Conservation (phyloP, 2,329 filamentous ascomycete species). For the Bisporella sp. region DNA sequence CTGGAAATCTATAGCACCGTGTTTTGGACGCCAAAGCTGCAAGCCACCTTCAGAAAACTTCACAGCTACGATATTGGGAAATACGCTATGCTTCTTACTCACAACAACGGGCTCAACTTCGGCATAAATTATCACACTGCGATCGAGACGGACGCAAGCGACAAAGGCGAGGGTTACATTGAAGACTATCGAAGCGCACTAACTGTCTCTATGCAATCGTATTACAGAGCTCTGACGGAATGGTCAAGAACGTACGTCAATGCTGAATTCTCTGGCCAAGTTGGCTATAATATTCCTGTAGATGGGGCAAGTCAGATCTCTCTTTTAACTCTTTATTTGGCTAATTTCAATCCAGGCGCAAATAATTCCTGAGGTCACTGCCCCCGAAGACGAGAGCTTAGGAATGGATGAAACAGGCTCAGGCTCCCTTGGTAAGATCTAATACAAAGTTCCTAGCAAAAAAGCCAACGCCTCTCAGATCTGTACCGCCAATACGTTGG, state of each 20-base stretch:
- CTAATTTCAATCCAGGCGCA: conserved; percentile 4
- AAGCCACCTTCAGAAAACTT: conserved; percentile 22
- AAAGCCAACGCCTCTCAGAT: conserved; percentile 18
- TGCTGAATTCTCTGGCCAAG: conserved; percentile 32
- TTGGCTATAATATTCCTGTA: conserved; percentile 35
- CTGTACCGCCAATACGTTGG: conserved; percentile 34
- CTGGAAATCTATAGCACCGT: conserved; percentile 27
- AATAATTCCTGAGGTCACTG: conserved; percentile 31
- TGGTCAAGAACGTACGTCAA: conserved; percentile 28
- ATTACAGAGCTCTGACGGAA: conserved; percentile 23
- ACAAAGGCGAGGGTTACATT: conserved; percentile 6
- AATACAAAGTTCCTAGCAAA: neutral
- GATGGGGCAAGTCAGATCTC: conserved; percentile 29
- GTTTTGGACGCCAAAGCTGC: conserved; percentile 31
- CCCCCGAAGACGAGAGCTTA: conserved; percentile 35
- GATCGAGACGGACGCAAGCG: conserved; percentile 3
- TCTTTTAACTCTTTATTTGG: neutral
- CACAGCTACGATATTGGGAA: conserved; percentile 29
- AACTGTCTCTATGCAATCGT: conserved; percentile 10
- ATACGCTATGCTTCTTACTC: conserved; percentile 27
- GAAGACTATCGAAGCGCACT: conserved; percentile 7
- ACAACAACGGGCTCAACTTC: neutral
- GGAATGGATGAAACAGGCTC: conserved; percentile 18
- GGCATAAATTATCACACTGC: neutral
- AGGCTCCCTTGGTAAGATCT: conserved; percentile 21